Percentiles rank a stretch among this genome's conserved stretches.
These are phyloP conservation scores for Pedinophyceae sp. DNA, from an alignment of 139 green algal species.

Conservation along the genomic window DNA sequence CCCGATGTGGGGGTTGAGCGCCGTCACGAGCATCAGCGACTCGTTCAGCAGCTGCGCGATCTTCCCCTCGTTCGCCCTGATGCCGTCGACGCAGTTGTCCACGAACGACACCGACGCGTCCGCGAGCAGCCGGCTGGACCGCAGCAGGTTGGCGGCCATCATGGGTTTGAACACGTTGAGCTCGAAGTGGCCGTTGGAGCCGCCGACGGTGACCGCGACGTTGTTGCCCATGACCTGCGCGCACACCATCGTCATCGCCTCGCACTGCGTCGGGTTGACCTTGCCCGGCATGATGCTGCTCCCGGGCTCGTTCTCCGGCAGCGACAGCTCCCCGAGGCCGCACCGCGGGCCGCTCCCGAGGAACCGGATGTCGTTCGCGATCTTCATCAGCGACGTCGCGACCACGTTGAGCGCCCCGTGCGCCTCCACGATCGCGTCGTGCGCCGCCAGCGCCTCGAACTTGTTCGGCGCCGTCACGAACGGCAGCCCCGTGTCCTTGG, in stretches of 20 bases:
- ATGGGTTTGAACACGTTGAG: conserved; percentile 94
- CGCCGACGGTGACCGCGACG: conserved; percentile 53
- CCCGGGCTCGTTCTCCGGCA: conserved; percentile 94
- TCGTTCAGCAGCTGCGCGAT: conserved; percentile 72
- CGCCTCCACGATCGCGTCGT: conserved; percentile 76
- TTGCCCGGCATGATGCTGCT: conserved; percentile 94
- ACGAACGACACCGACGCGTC: conserved; percentile 68
- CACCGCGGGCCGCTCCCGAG: conserved; percentile 53
- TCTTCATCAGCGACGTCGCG: conserved; percentile 82
- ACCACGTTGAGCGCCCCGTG: conserved; percentile 76
- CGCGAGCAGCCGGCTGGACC: conserved; percentile 42
- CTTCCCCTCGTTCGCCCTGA: conserved; percentile 53
- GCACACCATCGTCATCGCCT: conserved; percentile 88
- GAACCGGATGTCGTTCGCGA: conserved; percentile 37
- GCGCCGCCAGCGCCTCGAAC: conserved; percentile 88
- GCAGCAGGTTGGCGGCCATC: conserved; percentile 44
- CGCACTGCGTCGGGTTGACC: conserved; percentile 96
- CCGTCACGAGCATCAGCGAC: conserved; percentile 93
- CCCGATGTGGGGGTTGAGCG: conserved; percentile 71
- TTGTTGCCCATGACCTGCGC: conserved; percentile 87
- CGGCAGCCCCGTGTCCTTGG: conserved; percentile 59
- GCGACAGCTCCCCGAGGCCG: conserved; percentile 79
- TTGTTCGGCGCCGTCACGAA: conserved; percentile 92
- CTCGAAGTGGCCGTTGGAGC: conserved; percentile 76
- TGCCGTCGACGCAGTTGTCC: conserved; percentile 54